phyloP scores from a whole-genome alignment of 257 asterid species.

The Pogostemon cablin region DNA sequence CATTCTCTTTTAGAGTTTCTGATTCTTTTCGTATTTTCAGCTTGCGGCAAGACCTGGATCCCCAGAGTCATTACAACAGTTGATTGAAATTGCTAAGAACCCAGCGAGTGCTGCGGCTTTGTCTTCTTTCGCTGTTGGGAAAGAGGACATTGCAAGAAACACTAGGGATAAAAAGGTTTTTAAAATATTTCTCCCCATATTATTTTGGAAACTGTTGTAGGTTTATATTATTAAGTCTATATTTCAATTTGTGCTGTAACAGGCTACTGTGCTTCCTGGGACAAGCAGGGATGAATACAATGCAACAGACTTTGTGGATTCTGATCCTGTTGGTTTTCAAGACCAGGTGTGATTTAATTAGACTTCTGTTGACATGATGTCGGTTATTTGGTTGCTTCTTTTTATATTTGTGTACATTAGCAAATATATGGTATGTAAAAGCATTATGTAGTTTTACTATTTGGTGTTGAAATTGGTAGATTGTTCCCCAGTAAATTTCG shows the following conservation, averaged over 20 bases:
- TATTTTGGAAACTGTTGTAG: not conserved
- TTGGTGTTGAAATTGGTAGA: not conserved
- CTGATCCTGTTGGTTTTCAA: conserved; percentile 76
- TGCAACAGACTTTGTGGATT: conserved; percentile 55
- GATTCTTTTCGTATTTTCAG: conserved; percentile 45
- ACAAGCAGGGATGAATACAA: conserved; percentile 59
- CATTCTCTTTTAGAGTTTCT: conserved; percentile 30
- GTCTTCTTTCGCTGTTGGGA: conserved; percentile 57
- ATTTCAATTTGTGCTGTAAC: conserved; percentile 35
- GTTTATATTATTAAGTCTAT: conserved; percentile 18
- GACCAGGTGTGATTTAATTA: conserved; percentile 60
- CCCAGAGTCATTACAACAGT: conserved; percentile 87
- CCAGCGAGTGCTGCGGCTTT: conserved; percentile 56
- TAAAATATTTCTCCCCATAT: not conserved
- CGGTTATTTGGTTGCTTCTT: not conserved
- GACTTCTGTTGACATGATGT: not conserved
- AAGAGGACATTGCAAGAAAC: conserved; percentile 62
- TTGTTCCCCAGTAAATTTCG: too few species aligned
- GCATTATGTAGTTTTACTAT: not conserved
- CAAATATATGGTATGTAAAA: not conserved
- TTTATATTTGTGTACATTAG: conserved; percentile 8
- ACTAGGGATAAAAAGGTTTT: conserved; percentile 79
- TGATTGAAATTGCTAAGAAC: conserved; percentile 93
- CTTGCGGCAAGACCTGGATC: conserved; percentile 98
- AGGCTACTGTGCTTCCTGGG: conserved; percentile 59